Conservation (phyloP, 78 protist species). For the Dictyostelium capitatum region DNA sequence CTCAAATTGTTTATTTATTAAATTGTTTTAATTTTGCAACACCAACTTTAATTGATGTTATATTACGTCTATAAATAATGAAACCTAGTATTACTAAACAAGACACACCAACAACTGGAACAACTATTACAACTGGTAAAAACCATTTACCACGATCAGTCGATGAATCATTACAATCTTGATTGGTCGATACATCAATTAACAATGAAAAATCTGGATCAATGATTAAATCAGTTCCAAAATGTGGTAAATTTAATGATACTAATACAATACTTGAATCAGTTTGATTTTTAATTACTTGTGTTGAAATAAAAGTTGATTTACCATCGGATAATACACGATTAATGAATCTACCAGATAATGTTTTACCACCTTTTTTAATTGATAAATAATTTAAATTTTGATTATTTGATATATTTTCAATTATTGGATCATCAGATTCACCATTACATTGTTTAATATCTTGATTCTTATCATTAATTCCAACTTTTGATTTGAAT, state of each 20-base stretch:
- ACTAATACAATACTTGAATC: background rate
- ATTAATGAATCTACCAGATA: background rate
- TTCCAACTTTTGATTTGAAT: background rate
- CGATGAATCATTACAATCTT: background rate
- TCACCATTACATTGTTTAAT: too few relatives aligned
- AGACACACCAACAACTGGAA: background rate
- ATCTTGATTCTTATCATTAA: background rate
- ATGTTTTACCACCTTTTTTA: background rate
- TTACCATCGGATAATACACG: background rate
- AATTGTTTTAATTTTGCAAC: too few relatives aligned
- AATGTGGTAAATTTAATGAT: background rate
- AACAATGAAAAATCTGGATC: constrained; percentile 1
- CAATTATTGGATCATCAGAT: background rate
- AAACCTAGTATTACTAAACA: background rate
- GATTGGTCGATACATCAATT: background rate
- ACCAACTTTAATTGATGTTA: too few relatives aligned
- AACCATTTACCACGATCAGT: background rate
- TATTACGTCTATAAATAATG: background rate
- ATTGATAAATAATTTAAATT: background rate
- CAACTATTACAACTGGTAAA: constrained; percentile 27
- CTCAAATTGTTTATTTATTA: too few relatives aligned
- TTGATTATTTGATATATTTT: background rate
- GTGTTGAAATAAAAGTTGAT: background rate
- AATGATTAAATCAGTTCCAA: background rate
- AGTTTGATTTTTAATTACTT: background rate